phyloP scores from a whole-genome alignment of 805 yeast genomes.

The Ascoidea asiatica region DNA sequence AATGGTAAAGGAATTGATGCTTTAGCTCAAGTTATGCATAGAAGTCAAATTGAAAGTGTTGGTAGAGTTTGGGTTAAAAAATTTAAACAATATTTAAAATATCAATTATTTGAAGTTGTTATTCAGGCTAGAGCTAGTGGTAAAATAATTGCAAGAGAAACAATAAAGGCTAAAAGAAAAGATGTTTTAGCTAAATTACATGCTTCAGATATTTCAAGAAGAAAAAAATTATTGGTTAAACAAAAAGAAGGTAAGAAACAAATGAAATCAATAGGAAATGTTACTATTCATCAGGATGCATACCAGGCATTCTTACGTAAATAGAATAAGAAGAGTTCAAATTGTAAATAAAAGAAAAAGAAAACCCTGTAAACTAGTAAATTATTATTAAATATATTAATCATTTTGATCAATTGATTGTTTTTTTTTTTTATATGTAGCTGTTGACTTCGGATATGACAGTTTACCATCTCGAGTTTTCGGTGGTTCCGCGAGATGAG shows the following conservation, averaged over 20 bases:
- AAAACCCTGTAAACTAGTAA: too few species aligned
- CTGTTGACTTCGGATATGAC: too few species aligned
- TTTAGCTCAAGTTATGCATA: constrained; percentile 79
- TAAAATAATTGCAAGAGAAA: constrained; percentile 79
- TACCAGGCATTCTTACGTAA: constrained; percentile 66
- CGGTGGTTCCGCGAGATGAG: not conserved
- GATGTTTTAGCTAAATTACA: constrained; percentile 91
- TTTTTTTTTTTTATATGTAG: too few species aligned
- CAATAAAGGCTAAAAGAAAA: constrained; percentile 84
- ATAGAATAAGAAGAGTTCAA: constrained; percentile 1
- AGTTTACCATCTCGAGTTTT: too few species aligned
- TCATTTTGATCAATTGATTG: too few species aligned
- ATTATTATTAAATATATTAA: too few species aligned
- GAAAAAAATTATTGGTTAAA: constrained; percentile 74
- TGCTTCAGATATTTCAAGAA: constrained; percentile 83
- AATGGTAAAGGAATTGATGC: constrained; percentile 90
- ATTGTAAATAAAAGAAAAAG: too few species aligned
- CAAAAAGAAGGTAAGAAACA: constrained; percentile 91
- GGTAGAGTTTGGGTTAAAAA: constrained; percentile 77
- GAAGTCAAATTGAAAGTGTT: constrained; percentile 53
- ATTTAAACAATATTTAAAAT: constrained; percentile 65
- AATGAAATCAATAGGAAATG: constrained; percentile 68
- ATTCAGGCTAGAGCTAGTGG: constrained; percentile 80
- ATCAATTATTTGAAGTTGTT: constrained; percentile 83
- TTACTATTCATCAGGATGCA: constrained; percentile 71